Conservation (phyloP, 768 basidiomycete genomes). For the Gautieria morchelliformis region DNA sequence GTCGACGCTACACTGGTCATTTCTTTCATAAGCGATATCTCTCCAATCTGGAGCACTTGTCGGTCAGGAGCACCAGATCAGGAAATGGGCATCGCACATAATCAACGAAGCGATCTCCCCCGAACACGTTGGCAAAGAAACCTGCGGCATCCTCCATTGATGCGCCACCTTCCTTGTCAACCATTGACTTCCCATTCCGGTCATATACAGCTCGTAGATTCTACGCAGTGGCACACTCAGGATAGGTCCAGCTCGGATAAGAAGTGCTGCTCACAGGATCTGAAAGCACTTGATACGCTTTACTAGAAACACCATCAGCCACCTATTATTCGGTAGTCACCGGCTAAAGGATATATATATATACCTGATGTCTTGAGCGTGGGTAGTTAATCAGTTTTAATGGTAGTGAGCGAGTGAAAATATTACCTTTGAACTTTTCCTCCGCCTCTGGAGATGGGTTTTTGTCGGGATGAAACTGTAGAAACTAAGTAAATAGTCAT, state of each 20-base stretch:
- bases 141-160: conserved; percentile 88
- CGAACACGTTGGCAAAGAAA: conserved; percentile 94
- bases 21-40: conserved; percentile 92
- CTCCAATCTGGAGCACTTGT: conserved; percentile 63
- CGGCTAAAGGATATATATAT: not conserved
- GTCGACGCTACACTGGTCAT: conserved; percentile 79
- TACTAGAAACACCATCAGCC: conserved; percentile 34
- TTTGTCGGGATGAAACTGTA: conserved; percentile 91
- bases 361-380: not conserved
- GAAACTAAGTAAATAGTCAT: not conserved
- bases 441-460: conserved; percentile 89
- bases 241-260: not conserved
- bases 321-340: not conserved
- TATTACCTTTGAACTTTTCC: conserved; percentile 88
- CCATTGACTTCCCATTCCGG: conserved; percentile 88
- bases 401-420: conserved; percentile 8
- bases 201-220: conserved; percentile 88
- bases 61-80: not conserved
- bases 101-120: conserved; percentile 84
- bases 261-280: conserved; percentile 51
- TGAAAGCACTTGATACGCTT: conserved; percentile 91
- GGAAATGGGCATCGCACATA: conserved; percentile 48
- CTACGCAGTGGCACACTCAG: conserved; percentile 23
- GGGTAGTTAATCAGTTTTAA: not conserved
- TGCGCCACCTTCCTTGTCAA: conserved; percentile 67